These are phyloP conservation scores for Claviceps spartinae DNA, from an alignment of 2,329 filamentous ascomycete genomes.

Conservation along the genomic window DNA sequence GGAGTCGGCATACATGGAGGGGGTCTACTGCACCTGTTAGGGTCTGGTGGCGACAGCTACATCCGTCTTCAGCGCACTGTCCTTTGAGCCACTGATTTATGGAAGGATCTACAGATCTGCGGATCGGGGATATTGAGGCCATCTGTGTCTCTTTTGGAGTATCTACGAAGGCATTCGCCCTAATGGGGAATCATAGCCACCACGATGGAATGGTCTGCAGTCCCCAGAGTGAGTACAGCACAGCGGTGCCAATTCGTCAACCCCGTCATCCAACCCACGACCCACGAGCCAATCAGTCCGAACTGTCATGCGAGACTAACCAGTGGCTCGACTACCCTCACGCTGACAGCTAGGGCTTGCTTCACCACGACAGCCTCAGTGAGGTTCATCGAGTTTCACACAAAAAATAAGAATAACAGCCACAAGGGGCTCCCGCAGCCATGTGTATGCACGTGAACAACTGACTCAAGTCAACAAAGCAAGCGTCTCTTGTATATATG, in stretches of 20 bases:
- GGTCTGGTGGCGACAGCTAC: neutral
- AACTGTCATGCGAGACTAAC: too few relatives aligned
- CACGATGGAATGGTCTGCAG: neutral
- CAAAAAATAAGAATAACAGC: neutral
- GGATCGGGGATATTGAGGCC: neutral
- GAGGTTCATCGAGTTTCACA: neutral
- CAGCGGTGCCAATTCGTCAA: neutral
- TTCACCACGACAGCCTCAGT: too few relatives aligned
- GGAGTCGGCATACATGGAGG: neutral
- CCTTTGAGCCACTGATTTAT: neutral
- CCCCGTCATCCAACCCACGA: too few relatives aligned
- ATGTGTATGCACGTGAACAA: neutral
- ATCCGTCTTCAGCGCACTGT: neutral
- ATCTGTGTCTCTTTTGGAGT: neutral
- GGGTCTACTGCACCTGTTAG: neutral
- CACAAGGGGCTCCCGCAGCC: neutral
- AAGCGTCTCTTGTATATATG: neutral
- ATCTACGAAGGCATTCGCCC: neutral
- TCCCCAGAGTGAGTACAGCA: too few relatives aligned
- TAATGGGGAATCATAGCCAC: neutral
- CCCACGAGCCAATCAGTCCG: too few relatives aligned
- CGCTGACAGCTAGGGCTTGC: too few relatives aligned
- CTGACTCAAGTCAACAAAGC: neutral
- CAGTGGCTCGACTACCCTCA: too few relatives aligned
- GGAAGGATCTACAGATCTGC: neutral